A percentile compares a stretch with the other conserved stretches of the same genome.
Conservation (phyloP, 129 eudicot species). For the Helianthus annuus region HanXRQr2.0-SUNRISE NC_035449.2:59292417-59292916, state of each 20-base stretch:
- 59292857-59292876: slow-evolving; percentile 45
- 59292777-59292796: slow-evolving; percentile 38
- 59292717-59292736: slow-evolving; percentile 29
- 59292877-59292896: slow-evolving; percentile 32
- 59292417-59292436: slow-evolving; percentile 36
- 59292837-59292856: slow-evolving; percentile 60
- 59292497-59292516: slow-evolving; percentile 27
- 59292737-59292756: slow-evolving; percentile 57
- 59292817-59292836: slow-evolving; percentile 23
- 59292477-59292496: slow-evolving; percentile 31
- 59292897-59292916: slow-evolving; percentile 24
- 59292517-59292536: slow-evolving; percentile 34
- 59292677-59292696: neutral
- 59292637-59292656: slow-evolving; percentile 40
- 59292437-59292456: slow-evolving; percentile 38
- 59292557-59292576: slow-evolving; percentile 73
- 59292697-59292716: slow-evolving; percentile 36
- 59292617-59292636: slow-evolving; percentile 49
- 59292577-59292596: slow-evolving; percentile 71
- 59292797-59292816: slow-evolving; percentile 33
- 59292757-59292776: slow-evolving; percentile 46
- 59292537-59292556: slow-evolving; percentile 30
- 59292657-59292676: slow-evolving; percentile 42
- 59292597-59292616: slow-evolving; percentile 48
- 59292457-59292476: slow-evolving; percentile 28